Evolutionary conservation across 2,329 filamentous ascomycete species (phyloP), one percentile per base, ranked within the genome.

Genomic region (Aspergillus bombycis): DNA sequence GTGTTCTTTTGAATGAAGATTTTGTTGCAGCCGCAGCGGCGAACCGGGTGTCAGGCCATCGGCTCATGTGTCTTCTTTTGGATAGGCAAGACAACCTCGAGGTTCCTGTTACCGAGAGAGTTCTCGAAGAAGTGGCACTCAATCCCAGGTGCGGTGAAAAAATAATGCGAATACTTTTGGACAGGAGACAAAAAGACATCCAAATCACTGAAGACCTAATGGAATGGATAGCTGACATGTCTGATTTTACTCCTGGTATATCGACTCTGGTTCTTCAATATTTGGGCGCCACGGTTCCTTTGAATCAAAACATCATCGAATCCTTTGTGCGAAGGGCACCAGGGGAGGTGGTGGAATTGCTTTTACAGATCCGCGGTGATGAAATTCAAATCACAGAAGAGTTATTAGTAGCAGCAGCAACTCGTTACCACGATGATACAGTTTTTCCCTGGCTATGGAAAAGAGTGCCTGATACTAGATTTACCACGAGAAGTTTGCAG

Each of bases 221-320:
- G 36, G 0, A 1, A 6, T 0, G 0, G 3, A 8, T 41, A 2
- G 12, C 7, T 41, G 0, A 1, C 19, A 0, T 0, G 5, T 41
- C 16, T 4, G 0, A 0, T 0, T 19, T 1, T 19, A 9, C 1
- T 3, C 16, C 36, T 41, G 7, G 16, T 9, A 41, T 19, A 41
- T 7, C 6, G 19, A 19, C 16, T 8, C 16, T 19, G 36, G 7
- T 41, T 19, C 16, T 41, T 41, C 36, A 38, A 7, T 2, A 9
- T 41, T 3, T 7, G 14, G 16, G 16, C 2, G 6, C 36, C 8
- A 41, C 6, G 7, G 36, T 9, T 41, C 36, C 14, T 19, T 8
- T 41, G 8, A 38, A 38, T 19, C 16, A 19, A 38, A 0, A 8
- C 0, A 19, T 38, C 1, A 3, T 0, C 0, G 6, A 0, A 16